A percentile compares a stretch with the other conserved stretches of the same genome.
Conservation (phyloP, 805 yeast genomes). For the Starmera quercuum region DNA sequence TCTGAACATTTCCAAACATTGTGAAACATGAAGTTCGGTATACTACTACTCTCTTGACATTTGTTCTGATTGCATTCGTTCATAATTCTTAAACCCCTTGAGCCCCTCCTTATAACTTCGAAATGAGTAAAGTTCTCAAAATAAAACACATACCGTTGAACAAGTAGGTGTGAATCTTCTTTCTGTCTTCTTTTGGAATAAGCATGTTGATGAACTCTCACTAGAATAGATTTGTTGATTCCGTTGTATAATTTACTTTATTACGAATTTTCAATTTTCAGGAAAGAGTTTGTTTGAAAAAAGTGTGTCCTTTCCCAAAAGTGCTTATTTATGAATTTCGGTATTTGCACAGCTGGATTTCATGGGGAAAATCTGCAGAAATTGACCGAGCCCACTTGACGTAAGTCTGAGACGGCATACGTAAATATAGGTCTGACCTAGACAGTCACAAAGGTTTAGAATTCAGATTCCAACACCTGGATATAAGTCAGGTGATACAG, state of each 20-base stretch:
- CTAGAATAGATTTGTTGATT: slow-evolving; percentile 1
- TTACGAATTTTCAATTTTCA: slow-evolving; percentile 1
- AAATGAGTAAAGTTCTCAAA: too few relatives aligned
- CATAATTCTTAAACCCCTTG: neutral
- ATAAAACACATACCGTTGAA: slow-evolving; percentile 93
- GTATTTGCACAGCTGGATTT: too few relatives aligned
- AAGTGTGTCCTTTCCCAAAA: neutral
- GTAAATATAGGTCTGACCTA: too few relatives aligned
- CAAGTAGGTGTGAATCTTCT: slow-evolving; percentile 98
- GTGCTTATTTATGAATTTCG: neutral
- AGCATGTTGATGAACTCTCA: slow-evolving; percentile 50
- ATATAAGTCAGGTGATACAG: too few relatives aligned
- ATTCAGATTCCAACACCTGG: too few relatives aligned
- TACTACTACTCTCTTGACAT: neutral
- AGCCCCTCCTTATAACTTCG: neutral
- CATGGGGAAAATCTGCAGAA: too few relatives aligned
- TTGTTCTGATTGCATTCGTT: neutral
- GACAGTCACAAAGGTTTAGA: too few relatives aligned
- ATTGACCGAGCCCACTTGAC: too few relatives aligned
- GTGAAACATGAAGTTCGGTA: neutral
- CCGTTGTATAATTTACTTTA: too few relatives aligned
- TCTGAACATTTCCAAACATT: too few relatives aligned
- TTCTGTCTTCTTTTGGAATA: slow-evolving; percentile 99
- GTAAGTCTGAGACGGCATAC: too few relatives aligned
- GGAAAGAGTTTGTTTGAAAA: neutral